Base-by-base conservation (phyloP, 768 basidiomycete species). In the Cystoderma amianthinum region DNA sequence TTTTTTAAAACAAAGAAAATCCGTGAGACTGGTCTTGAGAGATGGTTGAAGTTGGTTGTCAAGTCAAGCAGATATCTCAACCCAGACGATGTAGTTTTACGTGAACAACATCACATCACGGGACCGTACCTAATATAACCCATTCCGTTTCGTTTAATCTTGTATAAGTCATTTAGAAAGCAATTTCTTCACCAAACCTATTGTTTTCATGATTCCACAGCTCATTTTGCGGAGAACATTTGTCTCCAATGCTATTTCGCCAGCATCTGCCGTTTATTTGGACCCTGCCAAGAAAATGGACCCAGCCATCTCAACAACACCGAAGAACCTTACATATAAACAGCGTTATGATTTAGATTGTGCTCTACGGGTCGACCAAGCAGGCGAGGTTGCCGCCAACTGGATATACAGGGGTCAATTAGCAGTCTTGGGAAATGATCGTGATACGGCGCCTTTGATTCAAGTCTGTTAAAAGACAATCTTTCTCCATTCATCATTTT, bases 361-460 rank as follows among this genome's bases (percentile, higher is more conserved):
- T 42, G 88, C 85, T 2, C 65, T 98, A 36, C 76, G 94, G 10
- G 88, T 98, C 16, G 94, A 98, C 64, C 93, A 96, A 50, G 94
- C 93, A 1, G 94, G 94, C 6, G 94, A 98, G 61, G 70, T 95
- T 30, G 94, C 93, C 1, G 94, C 94, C 15, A 97, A 96, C 64
- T 94, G 82, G 68, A 98, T 98, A 39, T 98, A 97, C 64, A 68
- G 72, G 52, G 94, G 95, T 3, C 95, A 97, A 58, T 65, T 84
- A 53, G 79, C 74, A 41, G 71, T 93, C 21, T 69, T 94, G 0
- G 74, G 83, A 23, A 61, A 65, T 19, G 77, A 91, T 52, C 63
- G 62, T 15, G 57, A 58, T 33, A 61, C 77, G 36, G 74, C 77
- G 18, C 64, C 78, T 38, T 58, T 96, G 38, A 84, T 96, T 47